Conservation (phyloP, 2,329 filamentous ascomycete species). For the Trichoderma oligosporum region DNA sequence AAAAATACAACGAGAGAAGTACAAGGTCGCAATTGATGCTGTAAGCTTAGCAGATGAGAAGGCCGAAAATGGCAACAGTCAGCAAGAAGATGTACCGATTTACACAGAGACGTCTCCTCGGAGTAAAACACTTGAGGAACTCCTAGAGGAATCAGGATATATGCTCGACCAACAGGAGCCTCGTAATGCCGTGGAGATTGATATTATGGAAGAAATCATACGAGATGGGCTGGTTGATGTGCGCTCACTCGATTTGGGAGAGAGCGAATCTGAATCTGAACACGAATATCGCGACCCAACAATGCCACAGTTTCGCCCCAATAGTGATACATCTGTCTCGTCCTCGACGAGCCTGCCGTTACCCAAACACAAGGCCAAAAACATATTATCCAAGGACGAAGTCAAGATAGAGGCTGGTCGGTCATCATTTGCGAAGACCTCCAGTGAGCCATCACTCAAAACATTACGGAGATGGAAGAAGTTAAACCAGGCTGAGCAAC, state of each 20-base stretch:
- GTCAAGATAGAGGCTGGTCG: background rate
- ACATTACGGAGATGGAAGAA: slow-evolving; percentile 48
- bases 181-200: slow-evolving; percentile 34
- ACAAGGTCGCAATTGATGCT: slow-evolving; percentile 45
- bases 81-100: background rate
- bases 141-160: slow-evolving; percentile 46
- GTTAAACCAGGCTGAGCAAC: slow-evolving; percentile 62
- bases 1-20: slow-evolving; percentile 56
- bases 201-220: slow-evolving; percentile 27
- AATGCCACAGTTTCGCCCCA: slow-evolving; percentile 66
- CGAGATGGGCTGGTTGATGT: slow-evolving; percentile 23
- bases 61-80: slow-evolving; percentile 20
- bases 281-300: slow-evolving; percentile 53
- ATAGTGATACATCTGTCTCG: slow-evolving; percentile 34
- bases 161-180: slow-evolving; percentile 34
- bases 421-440: background rate
- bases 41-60: slow-evolving; percentile 35
- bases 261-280: slow-evolving; percentile 23
- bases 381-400: slow-evolving; percentile 3
- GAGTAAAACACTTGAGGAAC: slow-evolving; percentile 32
- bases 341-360: slow-evolving; percentile 21
- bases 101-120: slow-evolving; percentile 20
- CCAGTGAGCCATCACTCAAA: slow-evolving; percentile 26
- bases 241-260: background rate
- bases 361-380: background rate